Percentiles rank a stretch among this genome's conserved stretches.
Evolutionary conservation across 2,329 filamentous ascomycete species (phyloP).

Genomic region (Elsinoe fawcettii): DNA sequence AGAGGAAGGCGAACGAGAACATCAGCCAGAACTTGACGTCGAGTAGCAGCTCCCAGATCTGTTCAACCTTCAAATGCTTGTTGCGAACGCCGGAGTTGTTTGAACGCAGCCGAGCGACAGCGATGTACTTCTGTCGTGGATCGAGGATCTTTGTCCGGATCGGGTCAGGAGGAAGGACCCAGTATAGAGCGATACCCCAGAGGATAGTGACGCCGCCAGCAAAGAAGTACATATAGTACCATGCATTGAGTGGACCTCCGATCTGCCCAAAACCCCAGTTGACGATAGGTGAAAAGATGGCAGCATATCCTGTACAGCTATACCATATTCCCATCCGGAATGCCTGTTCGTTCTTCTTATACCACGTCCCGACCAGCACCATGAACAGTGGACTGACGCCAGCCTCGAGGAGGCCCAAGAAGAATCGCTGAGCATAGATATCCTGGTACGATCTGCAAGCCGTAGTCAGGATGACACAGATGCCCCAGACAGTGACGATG

Average conservation of each 20-base stretch:
- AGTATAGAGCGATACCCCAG: slow-evolving; percentile 34
- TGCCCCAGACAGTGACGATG: slow-evolving; percentile 33
- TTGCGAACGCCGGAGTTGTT: slow-evolving; percentile 32
- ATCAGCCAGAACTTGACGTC: slow-evolving; percentile 36
- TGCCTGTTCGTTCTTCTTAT: slow-evolving; percentile 26
- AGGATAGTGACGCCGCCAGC: slow-evolving; percentile 36
- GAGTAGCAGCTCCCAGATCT: slow-evolving; percentile 32
- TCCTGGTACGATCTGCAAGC: slow-evolving; percentile 32
- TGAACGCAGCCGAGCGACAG: slow-evolving; percentile 23
- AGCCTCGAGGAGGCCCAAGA: slow-evolving; percentile 48
- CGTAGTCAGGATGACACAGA: slow-evolving; percentile 33
- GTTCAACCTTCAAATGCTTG: slow-evolving; percentile 38
- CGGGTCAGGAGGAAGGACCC: slow-evolving; percentile 36
- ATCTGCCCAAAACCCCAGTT: slow-evolving; percentile 44
- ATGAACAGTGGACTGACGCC: slow-evolving; percentile 50
- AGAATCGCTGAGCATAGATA: slow-evolving; percentile 43
- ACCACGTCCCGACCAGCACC: slow-evolving; percentile 38
- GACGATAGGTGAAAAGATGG: slow-evolving; percentile 40
- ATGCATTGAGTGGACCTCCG: slow-evolving; percentile 32
- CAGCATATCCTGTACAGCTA: slow-evolving; percentile 39
- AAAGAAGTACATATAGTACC: slow-evolving; percentile 39
- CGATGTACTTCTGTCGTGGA: slow-evolving; percentile 27
- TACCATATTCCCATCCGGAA: slow-evolving; percentile 26
- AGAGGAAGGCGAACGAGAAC: slow-evolving; percentile 34
- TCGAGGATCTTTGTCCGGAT: slow-evolving; percentile 37